These are phyloP conservation scores for Pachyrhizus erosus DNA, from an alignment of 306 rosid species.

Conservation along the genomic window DNA sequence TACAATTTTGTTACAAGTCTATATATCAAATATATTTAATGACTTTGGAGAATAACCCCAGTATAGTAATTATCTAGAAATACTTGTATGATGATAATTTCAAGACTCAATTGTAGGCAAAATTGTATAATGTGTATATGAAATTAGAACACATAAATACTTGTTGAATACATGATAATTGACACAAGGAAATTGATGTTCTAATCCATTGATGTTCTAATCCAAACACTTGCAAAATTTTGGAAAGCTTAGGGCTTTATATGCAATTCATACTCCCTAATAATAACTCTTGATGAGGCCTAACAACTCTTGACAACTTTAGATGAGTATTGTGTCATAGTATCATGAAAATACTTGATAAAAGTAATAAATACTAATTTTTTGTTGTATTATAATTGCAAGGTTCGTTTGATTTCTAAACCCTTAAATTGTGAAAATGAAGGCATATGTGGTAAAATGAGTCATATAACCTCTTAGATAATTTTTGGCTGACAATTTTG, in stretches of 20 bases:
- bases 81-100: not conserved
- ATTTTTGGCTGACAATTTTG: too few species aligned
- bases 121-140: not conserved
- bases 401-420: too few species aligned
- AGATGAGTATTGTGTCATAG: too few species aligned
- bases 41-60: not conserved
- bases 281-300: not conserved
- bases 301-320: too few species aligned
- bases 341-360: too few species aligned
- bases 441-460: too few species aligned
- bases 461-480: too few species aligned
- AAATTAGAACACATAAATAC: constrained; percentile 4
- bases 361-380: too few species aligned
- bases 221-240: constrained; percentile 9
- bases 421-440: too few species aligned
- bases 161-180: not conserved
- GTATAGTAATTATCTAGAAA: not conserved
- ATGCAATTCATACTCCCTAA: not conserved
- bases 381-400: too few species aligned
- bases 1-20: constrained; percentile 15
- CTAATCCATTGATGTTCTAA: not conserved
- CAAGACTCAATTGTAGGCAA: not conserved
- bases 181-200: constrained; percentile 7
- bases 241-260: not conserved
- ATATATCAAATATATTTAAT: not conserved